Conservation (phyloP, 1,284 basidiomycete species). For the Coniferiporia sulphurascens region DNA sequence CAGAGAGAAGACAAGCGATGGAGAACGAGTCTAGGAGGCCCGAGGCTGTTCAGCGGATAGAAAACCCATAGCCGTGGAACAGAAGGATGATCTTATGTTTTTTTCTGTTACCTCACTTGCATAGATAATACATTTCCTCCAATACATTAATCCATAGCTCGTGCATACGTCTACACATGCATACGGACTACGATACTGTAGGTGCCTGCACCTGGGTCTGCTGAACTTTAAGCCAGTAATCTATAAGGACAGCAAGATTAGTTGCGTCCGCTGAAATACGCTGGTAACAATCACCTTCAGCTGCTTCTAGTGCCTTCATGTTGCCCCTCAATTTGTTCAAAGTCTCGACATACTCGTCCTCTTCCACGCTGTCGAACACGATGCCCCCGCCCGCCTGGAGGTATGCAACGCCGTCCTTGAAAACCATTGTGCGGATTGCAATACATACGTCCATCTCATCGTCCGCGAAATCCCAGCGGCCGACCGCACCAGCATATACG, state of each 20-base stretch:
- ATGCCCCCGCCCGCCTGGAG: constrained; percentile 97
- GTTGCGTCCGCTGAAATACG: constrained; percentile 16
- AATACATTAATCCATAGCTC: constrained; percentile 6
- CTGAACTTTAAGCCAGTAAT: constrained; percentile 65
- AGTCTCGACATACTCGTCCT: constrained; percentile 95
- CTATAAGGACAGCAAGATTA: constrained; percentile 32
- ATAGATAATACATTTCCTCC: not conserved
- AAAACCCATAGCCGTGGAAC: constrained; percentile 17
- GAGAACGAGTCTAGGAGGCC: not conserved
- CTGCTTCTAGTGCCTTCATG: constrained; percentile 77
- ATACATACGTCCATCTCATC: constrained; percentile 99
- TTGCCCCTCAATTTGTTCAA: constrained; percentile 93
- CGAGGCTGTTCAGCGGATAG: not conserved
- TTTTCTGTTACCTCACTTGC: not conserved
- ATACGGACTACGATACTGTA: constrained; percentile 1
- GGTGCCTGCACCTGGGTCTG: constrained; percentile 36
- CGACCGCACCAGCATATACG: constrained; percentile 96
- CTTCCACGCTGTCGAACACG: constrained; percentile 95
- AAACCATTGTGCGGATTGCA: constrained; percentile 97
- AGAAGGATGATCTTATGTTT: not conserved
- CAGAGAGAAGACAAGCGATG: constrained; percentile 11
- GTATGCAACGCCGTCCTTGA: constrained; percentile 91
- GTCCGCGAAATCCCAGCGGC: constrained; percentile 92
- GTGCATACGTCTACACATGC: constrained; percentile 1
- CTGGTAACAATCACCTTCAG: constrained; percentile 69